phyloP scores from a whole-genome alignment of 176 grass and related monocot genomes.

The Pontederia paniculata region DNA sequence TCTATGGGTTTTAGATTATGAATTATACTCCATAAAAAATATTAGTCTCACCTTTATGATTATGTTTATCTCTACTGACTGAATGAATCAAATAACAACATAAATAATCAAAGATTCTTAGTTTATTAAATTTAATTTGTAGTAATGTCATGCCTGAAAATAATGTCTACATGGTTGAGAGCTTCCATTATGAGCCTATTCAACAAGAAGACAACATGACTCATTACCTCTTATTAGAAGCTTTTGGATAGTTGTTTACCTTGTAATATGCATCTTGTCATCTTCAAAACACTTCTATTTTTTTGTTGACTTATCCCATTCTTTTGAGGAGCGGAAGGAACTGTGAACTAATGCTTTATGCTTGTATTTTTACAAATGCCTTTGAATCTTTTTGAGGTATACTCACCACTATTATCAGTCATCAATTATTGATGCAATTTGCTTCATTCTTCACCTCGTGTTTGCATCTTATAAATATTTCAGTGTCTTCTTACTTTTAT shows the following conservation, averaged over 20 bases:
- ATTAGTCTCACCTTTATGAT: no score
- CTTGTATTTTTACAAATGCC: no score
- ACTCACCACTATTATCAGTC: constrained; percentile 1
- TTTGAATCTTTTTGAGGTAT: no score
- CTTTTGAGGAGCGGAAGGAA: not conserved
- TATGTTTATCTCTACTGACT: no score
- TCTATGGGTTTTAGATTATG: constrained; percentile 8
- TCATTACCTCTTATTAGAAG: not conserved
- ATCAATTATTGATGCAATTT: constrained; percentile 3
- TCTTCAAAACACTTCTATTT: constrained; percentile 10
- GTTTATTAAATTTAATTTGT: not conserved
- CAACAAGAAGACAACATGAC: not conserved
- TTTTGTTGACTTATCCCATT: constrained; percentile 10
- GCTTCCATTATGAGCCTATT: not conserved
- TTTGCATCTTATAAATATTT: constrained; percentile 1
- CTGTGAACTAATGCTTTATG: no score
- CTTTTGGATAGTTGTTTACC: no score
- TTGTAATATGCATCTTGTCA: constrained; percentile 12
- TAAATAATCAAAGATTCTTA: not conserved
- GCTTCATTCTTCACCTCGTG: not conserved
- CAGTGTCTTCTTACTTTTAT: not conserved
- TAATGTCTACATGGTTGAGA: not conserved
- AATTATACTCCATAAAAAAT: constrained; percentile 10
- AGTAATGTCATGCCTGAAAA: constrained; percentile 6
- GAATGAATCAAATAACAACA: not conserved